These are phyloP conservation scores for Pestalotiopsis sp. DNA, from an alignment of 2,329 filamentous ascomycete genomes.

Conservation along the genomic window DNA sequence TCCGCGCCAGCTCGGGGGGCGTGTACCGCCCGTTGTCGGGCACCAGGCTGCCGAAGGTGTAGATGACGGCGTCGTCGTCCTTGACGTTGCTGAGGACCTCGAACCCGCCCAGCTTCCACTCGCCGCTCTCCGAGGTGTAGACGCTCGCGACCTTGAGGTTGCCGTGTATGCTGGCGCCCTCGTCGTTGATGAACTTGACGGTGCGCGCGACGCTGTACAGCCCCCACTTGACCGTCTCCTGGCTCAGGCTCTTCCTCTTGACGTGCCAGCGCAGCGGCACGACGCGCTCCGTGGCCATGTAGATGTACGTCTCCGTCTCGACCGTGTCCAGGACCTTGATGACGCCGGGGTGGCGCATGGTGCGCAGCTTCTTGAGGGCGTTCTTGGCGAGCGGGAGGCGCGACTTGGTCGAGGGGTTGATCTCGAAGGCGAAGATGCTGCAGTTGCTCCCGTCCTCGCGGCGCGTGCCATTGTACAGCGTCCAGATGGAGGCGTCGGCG, in stretches of 20 bases:
- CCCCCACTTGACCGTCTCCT: conserved; percentile 97
- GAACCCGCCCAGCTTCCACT: conserved; percentile 96
- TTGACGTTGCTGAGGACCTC: conserved; percentile 94
- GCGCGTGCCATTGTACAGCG: conserved; percentile 91
- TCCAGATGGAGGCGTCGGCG: conserved; percentile 92
- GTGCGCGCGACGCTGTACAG: conserved; percentile 86
- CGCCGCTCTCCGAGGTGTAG: conserved; percentile 92
- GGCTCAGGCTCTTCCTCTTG: conserved; percentile 81
- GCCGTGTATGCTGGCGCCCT: conserved; percentile 89
- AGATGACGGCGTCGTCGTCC: conserved; percentile 87
- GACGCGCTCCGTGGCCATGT: conserved; percentile 91
- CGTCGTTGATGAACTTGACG: conserved; percentile 92
- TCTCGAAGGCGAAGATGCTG: conserved; percentile 96
- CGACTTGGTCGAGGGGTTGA: conserved; percentile 73
- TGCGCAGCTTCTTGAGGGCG: conserved; percentile 90
- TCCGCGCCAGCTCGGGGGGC: conserved; percentile 81
- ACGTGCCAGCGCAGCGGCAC: conserved; percentile 88
- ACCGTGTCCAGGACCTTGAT: conserved; percentile 93
- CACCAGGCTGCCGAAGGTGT: conserved; percentile 79
- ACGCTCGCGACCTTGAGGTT: conserved; percentile 83
- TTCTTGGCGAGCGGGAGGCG: conserved; percentile 87
- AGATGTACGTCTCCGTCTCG: conserved; percentile 95
- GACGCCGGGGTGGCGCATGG: conserved; percentile 89
- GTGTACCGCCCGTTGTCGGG: conserved; percentile 85
- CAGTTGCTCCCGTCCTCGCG: conserved; percentile 92